Conservation (phyloP, 2,329 filamentous ascomycete genomes). For the Xenoacremonium recifei region DNA sequence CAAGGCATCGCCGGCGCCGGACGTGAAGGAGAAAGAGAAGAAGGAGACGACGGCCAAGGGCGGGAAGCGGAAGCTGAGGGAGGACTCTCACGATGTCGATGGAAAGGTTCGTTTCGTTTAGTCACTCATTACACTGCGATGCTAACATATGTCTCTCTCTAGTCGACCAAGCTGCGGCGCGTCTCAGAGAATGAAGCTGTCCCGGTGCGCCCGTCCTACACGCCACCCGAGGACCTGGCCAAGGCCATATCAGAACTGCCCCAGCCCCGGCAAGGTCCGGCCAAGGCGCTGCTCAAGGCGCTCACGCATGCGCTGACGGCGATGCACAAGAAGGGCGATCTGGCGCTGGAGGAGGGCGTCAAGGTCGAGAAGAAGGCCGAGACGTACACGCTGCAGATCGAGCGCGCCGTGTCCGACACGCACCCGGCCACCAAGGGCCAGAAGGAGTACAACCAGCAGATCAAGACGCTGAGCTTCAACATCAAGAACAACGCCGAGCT, state of each 20-base stretch:
- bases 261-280: slow-evolving; percentile 64
- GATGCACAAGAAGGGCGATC: slow-evolving; percentile 64
- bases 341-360: slow-evolving; percentile 61
- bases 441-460: slow-evolving; percentile 58
- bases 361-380: slow-evolving; percentile 65
- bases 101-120: slow-evolving; percentile 44
- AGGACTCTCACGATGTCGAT: slow-evolving; percentile 54
- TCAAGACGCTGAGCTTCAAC: slow-evolving; percentile 79
- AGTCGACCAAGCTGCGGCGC: slow-evolving; percentile 51
- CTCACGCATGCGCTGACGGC: slow-evolving; percentile 64
- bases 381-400: slow-evolving; percentile 73
- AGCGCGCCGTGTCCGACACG: slow-evolving; percentile 64
- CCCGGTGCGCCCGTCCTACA: slow-evolving; percentile 37
- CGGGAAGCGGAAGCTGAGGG: slow-evolving; percentile 57
- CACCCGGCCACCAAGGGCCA: slow-evolving; percentile 46
- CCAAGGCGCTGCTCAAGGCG: slow-evolving; percentile 68
- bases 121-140: neutral
- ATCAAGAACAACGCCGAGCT: slow-evolving; percentile 85
- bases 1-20: slow-evolving; percentile 41
- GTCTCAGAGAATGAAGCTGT: slow-evolving; percentile 49
- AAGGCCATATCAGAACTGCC: slow-evolving; percentile 55
- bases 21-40: slow-evolving; percentile 45
- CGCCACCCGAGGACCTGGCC: slow-evolving; percentile 51
- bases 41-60: slow-evolving; percentile 43
- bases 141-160: slow-evolving; percentile 8